Percentiles rank a stretch among this genome's conserved stretches.
Conservation (phyloP, 225 moss, liverwort and hornwort species). For the Bryoerythrophyllum caledonicum region DNA sequence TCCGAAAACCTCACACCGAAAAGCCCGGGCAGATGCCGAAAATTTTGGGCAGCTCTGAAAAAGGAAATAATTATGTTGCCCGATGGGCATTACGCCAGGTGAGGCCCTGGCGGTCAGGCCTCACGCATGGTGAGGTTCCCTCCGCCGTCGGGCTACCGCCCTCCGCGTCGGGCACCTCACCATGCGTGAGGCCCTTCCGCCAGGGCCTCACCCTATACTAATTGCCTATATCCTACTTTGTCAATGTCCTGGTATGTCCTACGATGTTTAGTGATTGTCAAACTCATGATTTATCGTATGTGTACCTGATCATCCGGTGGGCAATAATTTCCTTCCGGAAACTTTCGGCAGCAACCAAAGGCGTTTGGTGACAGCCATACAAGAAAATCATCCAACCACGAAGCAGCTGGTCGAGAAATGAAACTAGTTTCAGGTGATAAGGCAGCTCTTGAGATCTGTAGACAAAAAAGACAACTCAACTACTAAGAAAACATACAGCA, state of each 20-base stretch:
- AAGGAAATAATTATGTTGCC: no score
- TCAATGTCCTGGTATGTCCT: background rate
- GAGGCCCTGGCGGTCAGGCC: no score
- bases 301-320: conserved; percentile 97
- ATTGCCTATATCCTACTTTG: background rate
- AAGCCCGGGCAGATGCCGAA: no score
- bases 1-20: no score
- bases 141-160: no score
- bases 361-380: conserved; percentile 97
- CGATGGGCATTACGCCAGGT: no score
- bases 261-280: background rate
- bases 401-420: conserved; percentile 92
- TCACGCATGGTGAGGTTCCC: no score
- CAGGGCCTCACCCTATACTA: background rate
- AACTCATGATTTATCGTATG: background rate
- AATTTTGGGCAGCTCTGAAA: no score
- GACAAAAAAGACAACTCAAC: background rate
- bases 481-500: conserved; percentile 10
- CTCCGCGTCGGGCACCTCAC: no score
- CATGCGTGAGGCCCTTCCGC: no score
- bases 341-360: conserved; percentile 94
- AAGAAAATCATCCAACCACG: conserved; percentile 97
- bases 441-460: conserved; percentile 89
- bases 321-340: conserved; percentile 84
- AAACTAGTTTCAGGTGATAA: conserved; percentile 77